Conservation (phyloP, 2,329 filamentous ascomycete species). For the Trematosphaeria pertusa region DNA sequence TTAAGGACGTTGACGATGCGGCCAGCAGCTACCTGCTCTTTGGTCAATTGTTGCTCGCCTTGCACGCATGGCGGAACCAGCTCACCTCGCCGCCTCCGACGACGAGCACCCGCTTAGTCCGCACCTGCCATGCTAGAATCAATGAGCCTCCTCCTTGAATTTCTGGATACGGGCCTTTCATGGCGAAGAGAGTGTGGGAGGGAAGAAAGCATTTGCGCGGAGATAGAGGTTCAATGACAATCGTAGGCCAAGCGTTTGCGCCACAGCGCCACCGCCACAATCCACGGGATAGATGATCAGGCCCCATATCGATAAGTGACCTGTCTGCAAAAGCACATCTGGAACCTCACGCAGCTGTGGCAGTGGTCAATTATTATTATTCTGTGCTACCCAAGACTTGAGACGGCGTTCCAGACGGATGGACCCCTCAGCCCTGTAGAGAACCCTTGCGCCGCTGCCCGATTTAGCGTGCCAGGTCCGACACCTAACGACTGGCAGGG, state of each 20-base stretch:
- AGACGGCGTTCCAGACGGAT: neutral
- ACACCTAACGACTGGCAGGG: constrained; percentile 11
- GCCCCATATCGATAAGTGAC: neutral
- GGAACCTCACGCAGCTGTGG: no score
- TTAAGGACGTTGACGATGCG: constrained; percentile 94
- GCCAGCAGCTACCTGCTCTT: constrained; percentile 84
- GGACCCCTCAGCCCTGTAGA: constrained; percentile 8
- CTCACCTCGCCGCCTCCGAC: constrained; percentile 92
- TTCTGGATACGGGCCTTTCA: constrained; percentile 70
- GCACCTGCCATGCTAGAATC: constrained; percentile 95
- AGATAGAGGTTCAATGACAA: constrained; percentile 27
- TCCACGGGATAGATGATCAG: neutral
- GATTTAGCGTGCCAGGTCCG: constrained; percentile 8
- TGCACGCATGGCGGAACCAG: constrained; percentile 12
- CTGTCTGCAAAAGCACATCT: neutral
- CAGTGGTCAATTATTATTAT: no score
- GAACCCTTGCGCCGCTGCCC: constrained; percentile 25
- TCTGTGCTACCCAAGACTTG: no score
- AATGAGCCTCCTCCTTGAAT: constrained; percentile 91
- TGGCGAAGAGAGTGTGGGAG: constrained; percentile 39
- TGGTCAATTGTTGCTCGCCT: constrained; percentile 41
- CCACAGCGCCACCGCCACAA: constrained; percentile 13
- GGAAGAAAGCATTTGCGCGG: constrained; percentile 28
- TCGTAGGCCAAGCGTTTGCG: constrained; percentile 21
- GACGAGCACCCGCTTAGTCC: constrained; percentile 86